Evolutionary conservation across 345 rosid species (phyloP), one percentile per base, ranked within the genome.

Genomic region (Citrus cavaleriei): DNA sequence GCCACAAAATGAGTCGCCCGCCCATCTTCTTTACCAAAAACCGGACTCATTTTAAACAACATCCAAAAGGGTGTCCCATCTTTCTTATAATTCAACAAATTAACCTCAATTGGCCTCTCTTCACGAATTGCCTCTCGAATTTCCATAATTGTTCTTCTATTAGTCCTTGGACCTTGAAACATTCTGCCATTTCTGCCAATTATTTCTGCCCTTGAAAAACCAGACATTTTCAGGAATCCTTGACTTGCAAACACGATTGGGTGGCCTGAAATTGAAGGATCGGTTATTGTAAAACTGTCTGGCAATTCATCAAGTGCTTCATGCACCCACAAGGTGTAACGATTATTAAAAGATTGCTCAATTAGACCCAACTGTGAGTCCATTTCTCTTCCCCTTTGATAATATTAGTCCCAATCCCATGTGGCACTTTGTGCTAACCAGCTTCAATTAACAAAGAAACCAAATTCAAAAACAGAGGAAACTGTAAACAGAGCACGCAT

Each of bases 31-130:
- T 74, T 83, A 55, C 86, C 81, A 67, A 92, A 94, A 71, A 96
- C 89, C 2, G 97, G 99, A 71, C 70, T 69, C 95, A 94, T 82
- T 67, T 82, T 90, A 80, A 96, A 96, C 88, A 93, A 51, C 88
- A 93, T 85, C 99, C 99, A 94, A 82, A 93, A 92, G 27, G 99
- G 95, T 5, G 97, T 89, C 71, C 98, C 97, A 70, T 93, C 94
- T 81, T 91, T 96, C 16, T 89, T 87, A 46, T 96, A 94, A 84
- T 96, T 96, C 91, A 93, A 83, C 69, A 96, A 73, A 79, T 69
- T 89, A 10, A 93, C 76, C 84, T 90, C 87, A 72, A 89, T 34
- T 4, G 85, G 75, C 74, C 91, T 89, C 91, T 91, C 98, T 71
- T 88, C 93, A 6, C 97, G 85, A 70, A 94, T 88, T 25, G 98